Evolutionary conservation across 805 yeast species (phyloP).

Genomic region (Wickerhamiella vanderwaltii): DNA sequence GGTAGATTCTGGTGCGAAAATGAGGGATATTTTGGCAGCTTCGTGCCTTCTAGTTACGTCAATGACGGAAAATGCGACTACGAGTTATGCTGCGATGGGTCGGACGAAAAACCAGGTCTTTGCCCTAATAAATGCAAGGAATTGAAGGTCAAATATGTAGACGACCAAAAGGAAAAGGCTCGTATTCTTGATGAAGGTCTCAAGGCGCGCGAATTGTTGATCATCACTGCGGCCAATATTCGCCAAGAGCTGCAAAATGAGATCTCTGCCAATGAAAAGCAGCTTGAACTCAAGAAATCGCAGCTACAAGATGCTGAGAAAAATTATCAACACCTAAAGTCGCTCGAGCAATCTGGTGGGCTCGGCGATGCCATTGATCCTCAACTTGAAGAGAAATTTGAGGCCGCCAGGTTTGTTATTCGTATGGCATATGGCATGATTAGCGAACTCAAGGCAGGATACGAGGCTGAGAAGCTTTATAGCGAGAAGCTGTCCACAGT

Average conservation of each 20-base stretch:
- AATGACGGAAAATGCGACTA: conserved; percentile 91
- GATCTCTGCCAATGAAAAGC: conserved; percentile 6
- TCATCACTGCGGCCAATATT: conserved; percentile 21
- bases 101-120: conserved; percentile 51
- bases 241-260: not conserved
- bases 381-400: conserved; percentile 14
- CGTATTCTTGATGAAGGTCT: conserved; percentile 29
- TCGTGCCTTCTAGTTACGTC: conserved; percentile 54
- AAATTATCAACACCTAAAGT: conserved; percentile 9
- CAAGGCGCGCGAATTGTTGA: conserved; percentile 26
- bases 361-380: conserved; percentile 15
- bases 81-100: conserved; percentile 83
- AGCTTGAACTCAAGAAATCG: conserved; percentile 3
- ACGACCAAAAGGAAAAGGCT: conserved; percentile 18
- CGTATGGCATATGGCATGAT: conserved; percentile 2
- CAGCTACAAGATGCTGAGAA: conserved; percentile 24
- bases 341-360: not conserved
- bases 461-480: not conserved
- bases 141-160: conserved; percentile 33
- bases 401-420: conserved; percentile 11
- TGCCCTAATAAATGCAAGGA: conserved; percentile 49
- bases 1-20: conserved; percentile 66
- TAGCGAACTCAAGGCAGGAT: conserved; percentile 10
- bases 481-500: conserved; percentile 26
- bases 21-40: conserved; percentile 50